A percentile compares a stretch with the other conserved stretches of the same genome.
Evolutionary conservation across 345 rosid species (phyloP).

Genomic region (Bruguiera parviflora): DNA sequence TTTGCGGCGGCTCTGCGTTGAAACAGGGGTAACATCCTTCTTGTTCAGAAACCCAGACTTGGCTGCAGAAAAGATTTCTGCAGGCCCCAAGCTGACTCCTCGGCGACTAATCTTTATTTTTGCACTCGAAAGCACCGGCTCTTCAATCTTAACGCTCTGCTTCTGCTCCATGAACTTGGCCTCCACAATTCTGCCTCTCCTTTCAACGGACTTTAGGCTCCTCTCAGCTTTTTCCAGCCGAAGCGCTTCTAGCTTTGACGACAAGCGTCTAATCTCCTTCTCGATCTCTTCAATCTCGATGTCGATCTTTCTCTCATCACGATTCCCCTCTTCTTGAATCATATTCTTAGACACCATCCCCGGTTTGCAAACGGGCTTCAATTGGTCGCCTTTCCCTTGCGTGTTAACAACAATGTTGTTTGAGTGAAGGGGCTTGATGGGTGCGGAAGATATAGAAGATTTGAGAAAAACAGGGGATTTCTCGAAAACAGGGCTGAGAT

Average conservation of each 20-base stretch:
- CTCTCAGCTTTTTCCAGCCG: conserved; percentile 62
- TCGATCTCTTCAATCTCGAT: conserved; percentile 76
- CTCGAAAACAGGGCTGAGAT: conserved; percentile 34
- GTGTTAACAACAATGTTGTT: conserved; percentile 22
- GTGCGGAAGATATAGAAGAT: conserved; percentile 11
- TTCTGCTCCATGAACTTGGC: conserved; percentile 85
- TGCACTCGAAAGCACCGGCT: conserved; percentile 34
- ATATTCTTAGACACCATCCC: conserved; percentile 20
- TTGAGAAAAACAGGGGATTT: conserved; percentile 34
- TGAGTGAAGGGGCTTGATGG: conserved; percentile 34
- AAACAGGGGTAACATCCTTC: conserved; percentile 49
- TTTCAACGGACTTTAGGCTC: conserved; percentile 40
- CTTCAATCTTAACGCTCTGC: conserved; percentile 43
- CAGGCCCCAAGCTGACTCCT: conserved; percentile 86
- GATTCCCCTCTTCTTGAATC: conserved; percentile 27
- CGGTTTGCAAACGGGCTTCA: conserved; percentile 20
- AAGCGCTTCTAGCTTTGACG: conserved; percentile 67
- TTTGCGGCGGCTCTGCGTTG: conserved; percentile 69
- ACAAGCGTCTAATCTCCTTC: conserved; percentile 63
- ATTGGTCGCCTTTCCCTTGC: conserved; percentile 20
- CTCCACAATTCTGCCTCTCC: conserved; percentile 55
- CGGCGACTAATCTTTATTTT: conserved; percentile 49
- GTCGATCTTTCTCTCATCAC: conserved; percentile 54
- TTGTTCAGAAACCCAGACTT: conserved; percentile 40
- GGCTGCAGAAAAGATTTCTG: conserved; percentile 56